A percentile compares a stretch with the other conserved stretches of the same genome.
These are phyloP conservation scores for Rhynchospora tenuis DNA, from an alignment of 176 grass and related monocot species.

Conservation along the genomic window DNA sequence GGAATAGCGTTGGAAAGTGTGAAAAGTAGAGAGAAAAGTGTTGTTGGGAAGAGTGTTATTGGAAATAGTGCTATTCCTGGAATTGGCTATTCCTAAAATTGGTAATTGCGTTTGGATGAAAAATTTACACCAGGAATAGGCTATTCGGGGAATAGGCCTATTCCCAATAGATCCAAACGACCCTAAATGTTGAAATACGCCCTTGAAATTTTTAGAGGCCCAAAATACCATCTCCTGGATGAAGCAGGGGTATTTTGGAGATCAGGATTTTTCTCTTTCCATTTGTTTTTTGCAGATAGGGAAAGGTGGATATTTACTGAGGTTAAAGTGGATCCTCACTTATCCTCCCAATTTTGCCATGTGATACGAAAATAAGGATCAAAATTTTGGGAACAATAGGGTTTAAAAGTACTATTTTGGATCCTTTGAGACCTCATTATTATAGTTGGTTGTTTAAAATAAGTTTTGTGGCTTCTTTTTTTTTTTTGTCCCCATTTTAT, in stretches of 20 bases:
- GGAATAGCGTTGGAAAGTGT: no score
- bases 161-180: no score
- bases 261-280: background rate
- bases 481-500: background rate
- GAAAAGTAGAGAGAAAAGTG: no score
- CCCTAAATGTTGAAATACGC: background rate
- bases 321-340: background rate
- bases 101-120: no score
- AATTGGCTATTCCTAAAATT: no score
- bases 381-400: background rate
- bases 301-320: background rate
- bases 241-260: background rate
- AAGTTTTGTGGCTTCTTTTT: background rate
- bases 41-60: no score
- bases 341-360: background rate
- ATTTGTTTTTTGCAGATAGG: background rate
- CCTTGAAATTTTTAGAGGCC: background rate
- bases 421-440: background rate
- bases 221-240: background rate
- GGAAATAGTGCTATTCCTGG: no score
- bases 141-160: no score
- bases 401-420: background rate
- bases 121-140: no score
- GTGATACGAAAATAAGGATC: background rate
- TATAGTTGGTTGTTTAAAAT: background rate